Evolutionary conservation across 805 yeast species (phyloP).

Genomic region (Barnettozyma wickerhamii): DNA sequence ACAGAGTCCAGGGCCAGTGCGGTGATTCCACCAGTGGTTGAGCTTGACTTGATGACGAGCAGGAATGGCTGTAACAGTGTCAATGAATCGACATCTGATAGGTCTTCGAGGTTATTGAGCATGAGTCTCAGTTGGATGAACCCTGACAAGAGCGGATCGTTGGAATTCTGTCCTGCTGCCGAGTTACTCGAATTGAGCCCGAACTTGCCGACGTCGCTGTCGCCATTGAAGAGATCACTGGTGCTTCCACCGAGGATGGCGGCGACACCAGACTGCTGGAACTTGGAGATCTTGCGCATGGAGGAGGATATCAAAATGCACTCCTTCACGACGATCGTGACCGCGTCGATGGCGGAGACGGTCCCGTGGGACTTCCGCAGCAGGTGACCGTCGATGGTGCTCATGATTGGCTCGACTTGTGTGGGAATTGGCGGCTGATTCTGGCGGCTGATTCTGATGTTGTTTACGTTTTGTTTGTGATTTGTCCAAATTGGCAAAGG

Average conservation of each 20-base stretch:
- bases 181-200: slow-evolving; percentile 16
- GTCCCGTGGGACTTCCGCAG: slow-evolving; percentile 3
- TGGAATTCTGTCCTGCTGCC: slow-evolving; percentile 26
- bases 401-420: not conserved
- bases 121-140: slow-evolving; percentile 76
- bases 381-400: slow-evolving; percentile 6
- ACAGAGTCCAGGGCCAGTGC: slow-evolving; percentile 74
- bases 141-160: slow-evolving; percentile 68
- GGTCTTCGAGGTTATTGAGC: slow-evolving; percentile 47
- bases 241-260: slow-evolving; percentile 70
- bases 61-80: slow-evolving; percentile 85
- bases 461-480: not conserved
- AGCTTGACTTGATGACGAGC: slow-evolving; percentile 73
- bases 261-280: slow-evolving; percentile 76
- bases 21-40: slow-evolving; percentile 84
- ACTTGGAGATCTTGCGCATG: slow-evolving; percentile 81
- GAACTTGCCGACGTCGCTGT: slow-evolving; percentile 32
- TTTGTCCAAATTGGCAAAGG: not conserved
- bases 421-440: not conserved
- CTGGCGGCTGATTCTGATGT: no score
- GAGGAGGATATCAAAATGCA: slow-evolving; percentile 83
- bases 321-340: slow-evolving; percentile 82
- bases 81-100: slow-evolving; percentile 60
- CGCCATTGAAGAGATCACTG: slow-evolving; percentile 44
- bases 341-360: slow-evolving; percentile 57